phyloP scores from a whole-genome alignment of 2,329 filamentous ascomycete genomes.

The Hypoxylon sp. region DNA sequence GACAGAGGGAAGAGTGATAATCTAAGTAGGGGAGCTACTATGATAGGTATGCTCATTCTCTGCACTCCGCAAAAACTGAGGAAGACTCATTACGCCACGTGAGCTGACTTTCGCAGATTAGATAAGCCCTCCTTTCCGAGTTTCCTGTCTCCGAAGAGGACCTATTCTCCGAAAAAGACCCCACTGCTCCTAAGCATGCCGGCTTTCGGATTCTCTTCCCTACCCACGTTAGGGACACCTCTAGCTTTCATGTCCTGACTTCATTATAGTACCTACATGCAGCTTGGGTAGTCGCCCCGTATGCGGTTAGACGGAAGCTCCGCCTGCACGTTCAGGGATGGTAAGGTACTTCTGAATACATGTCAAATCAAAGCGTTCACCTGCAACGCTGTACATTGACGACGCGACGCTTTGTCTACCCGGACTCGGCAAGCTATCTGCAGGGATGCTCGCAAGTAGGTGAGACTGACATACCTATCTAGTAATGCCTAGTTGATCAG shows the following conservation, averaged over 20 bases:
- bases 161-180: constrained; percentile 39
- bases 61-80: constrained; percentile 7
- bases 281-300: constrained; percentile 29
- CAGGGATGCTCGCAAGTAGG: constrained; percentile 34
- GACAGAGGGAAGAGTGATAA: not conserved
- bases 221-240: constrained; percentile 22
- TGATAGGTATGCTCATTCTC: not conserved
- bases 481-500: constrained; percentile 31
- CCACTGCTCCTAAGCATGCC: constrained; percentile 33
- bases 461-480: constrained; percentile 31
- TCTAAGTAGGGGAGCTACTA: not conserved
- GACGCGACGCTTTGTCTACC: constrained; percentile 31
- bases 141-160: constrained; percentile 39
- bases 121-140: constrained; percentile 39
- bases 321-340: constrained; percentile 44
- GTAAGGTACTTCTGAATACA: constrained; percentile 45
- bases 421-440: constrained; percentile 33
- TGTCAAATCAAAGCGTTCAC: constrained; percentile 28
- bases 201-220: constrained; percentile 40
- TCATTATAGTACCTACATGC: constrained; percentile 8
- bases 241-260: constrained; percentile 17
- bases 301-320: constrained; percentile 45
- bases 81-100: constrained; percentile 23
- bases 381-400: constrained; percentile 28
- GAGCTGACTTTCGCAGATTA: constrained; percentile 32